phyloP scores from a whole-genome alignment of 2,329 filamentous ascomycete species.

The Colletotrichum coccodes region DNA sequence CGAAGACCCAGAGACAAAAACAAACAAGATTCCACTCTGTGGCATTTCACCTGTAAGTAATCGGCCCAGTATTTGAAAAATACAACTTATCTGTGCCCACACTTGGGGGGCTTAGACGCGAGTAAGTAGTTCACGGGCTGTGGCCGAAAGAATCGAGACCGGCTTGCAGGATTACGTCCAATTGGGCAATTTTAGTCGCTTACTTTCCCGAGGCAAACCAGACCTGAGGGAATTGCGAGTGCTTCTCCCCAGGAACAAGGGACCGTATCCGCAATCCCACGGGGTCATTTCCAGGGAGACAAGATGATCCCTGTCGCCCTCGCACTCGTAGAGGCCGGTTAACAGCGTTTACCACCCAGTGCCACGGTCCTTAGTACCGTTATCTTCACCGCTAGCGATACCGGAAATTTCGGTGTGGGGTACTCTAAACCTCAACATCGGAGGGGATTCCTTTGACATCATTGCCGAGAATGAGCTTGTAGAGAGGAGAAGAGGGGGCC shows the following conservation, averaged over 20 bases:
- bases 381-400: constrained; percentile 30
- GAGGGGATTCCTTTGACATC: constrained; percentile 12
- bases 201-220: constrained; percentile 1
- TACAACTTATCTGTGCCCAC: not conserved
- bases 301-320: constrained; percentile 22
- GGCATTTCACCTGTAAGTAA: no score
- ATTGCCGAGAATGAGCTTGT: not conserved
- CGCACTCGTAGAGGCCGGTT: not conserved
- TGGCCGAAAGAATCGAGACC: not conserved
- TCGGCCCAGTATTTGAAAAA: no score
- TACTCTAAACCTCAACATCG: constrained; percentile 13
- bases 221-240: constrained; percentile 11
- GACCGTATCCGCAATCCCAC: not conserved
- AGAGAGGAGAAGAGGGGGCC: not conserved
- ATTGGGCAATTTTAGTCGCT: constrained; percentile 12
- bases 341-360: not conserved
- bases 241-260: constrained; percentile 12
- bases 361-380: not conserved
- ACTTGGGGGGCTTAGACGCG: not conserved
- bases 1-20: no score
- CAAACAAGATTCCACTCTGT: no score
- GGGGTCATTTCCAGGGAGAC: constrained; percentile 15
- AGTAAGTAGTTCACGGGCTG: not conserved
- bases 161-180: not conserved
- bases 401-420: constrained; percentile 30